These are phyloP conservation scores for Candida corydali DNA, from an alignment of 805 yeast species.

Conservation along the genomic window DNA sequence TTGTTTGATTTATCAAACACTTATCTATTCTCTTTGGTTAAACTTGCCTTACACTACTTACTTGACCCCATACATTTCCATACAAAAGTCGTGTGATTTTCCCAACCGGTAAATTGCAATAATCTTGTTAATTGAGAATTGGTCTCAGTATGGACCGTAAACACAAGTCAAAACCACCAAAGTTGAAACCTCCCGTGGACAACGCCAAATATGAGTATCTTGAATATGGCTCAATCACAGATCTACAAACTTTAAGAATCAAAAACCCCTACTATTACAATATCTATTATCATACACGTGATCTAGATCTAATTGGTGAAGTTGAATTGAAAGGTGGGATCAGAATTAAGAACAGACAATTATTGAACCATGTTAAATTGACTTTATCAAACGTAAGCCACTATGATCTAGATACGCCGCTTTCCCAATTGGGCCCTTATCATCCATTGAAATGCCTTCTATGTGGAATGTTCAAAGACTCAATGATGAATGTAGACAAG, in stretches of 20 bases:
- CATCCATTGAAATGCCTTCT: neutral
- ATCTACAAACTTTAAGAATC: neutral
- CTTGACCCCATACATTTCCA: too few species aligned
- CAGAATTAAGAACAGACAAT: neutral
- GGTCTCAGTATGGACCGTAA: too few species aligned
- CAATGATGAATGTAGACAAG: too few species aligned
- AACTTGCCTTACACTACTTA: too few species aligned
- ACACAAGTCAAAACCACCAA: too few species aligned
- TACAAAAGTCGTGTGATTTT: too few species aligned
- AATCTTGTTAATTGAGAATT: too few species aligned
- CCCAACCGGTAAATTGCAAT: too few species aligned
- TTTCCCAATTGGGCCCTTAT: too few species aligned
- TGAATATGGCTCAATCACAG: neutral
- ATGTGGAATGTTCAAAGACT: neutral
- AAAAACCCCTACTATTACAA: neutral
- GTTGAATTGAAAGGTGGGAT: neutral
- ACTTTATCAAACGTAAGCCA: neutral
- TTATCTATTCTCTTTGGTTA: too few species aligned
- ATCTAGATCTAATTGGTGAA: neutral
- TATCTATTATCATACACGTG: neutral
- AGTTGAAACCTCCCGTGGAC: neutral
- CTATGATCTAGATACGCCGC: too few species aligned
- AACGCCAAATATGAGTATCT: neutral
- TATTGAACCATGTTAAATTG: neutral
- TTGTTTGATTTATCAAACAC: too few species aligned